These are phyloP conservation scores for Podosphaera fusca DNA, from an alignment of 2,329 filamentous ascomycete genomes.

Conservation along the genomic window DNA sequence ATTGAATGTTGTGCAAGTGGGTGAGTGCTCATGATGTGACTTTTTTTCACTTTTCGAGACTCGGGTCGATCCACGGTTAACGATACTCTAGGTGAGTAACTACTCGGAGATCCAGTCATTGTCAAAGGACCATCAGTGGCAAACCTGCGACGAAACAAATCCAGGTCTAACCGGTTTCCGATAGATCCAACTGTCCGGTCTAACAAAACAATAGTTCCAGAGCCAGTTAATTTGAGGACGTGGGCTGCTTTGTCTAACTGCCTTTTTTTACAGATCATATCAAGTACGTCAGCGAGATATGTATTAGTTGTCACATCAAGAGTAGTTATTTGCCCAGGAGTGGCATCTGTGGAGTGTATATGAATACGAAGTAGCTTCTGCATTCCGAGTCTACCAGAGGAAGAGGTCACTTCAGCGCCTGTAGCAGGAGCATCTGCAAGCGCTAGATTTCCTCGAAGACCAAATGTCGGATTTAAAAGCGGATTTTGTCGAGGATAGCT, in stretches of 20 bases:
- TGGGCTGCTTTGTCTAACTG: conserved; percentile 59
- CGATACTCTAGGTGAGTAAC: conserved; percentile 42
- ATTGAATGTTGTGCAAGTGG: conserved; percentile 41
- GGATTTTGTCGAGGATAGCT: conserved; percentile 26
- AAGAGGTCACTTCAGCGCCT: conserved; percentile 12
- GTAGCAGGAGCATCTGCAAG: conserved; percentile 33
- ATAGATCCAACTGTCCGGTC: conserved; percentile 63
- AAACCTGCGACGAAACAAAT: conserved; percentile 53
- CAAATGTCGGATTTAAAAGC: conserved; percentile 31
- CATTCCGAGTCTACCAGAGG: conserved; percentile 26
- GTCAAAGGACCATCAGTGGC: conserved; percentile 49
- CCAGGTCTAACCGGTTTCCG: conserved; percentile 50
- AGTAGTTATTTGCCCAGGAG: conserved; percentile 50
- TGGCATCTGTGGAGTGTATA: conserved; percentile 43
- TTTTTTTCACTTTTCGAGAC: conserved; percentile 26
- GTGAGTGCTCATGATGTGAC: conserved; percentile 34
- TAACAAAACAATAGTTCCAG: conserved; percentile 49
- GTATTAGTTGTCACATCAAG: conserved; percentile 61
- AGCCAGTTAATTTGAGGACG: conserved; percentile 54
- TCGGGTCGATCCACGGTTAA: conserved; percentile 20
- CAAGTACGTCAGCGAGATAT: conserved; percentile 62
- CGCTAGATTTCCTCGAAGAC: conserved; percentile 28
- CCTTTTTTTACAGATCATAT: conserved; percentile 53
- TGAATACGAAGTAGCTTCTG: conserved; percentile 51
- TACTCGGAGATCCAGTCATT: conserved; percentile 42